Percentiles rank a stretch among this genome's conserved stretches.
phyloP scores from a whole-genome alignment of 2,329 filamentous ascomycete genomes.

The Raffaelea albimanens region DNA sequence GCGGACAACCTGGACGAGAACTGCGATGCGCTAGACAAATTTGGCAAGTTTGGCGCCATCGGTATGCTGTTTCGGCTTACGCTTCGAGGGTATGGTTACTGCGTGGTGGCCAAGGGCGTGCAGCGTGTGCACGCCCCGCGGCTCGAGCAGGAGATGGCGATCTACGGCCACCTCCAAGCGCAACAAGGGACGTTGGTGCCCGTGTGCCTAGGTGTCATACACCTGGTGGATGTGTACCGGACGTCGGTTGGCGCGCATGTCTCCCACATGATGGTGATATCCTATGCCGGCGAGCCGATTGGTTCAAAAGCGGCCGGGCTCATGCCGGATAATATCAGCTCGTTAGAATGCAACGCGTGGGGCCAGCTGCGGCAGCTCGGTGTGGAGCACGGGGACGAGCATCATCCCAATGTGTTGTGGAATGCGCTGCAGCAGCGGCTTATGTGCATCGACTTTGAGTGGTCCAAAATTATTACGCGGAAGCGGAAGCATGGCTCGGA shows the following conservation, averaged over 20 bases:
- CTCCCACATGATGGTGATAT: constrained; percentile 1
- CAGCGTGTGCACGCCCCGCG: neutral
- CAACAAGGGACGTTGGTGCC: too few relatives aligned
- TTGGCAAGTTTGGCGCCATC: constrained; percentile 1
- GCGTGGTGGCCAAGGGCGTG: constrained; percentile 1
- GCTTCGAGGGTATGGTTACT: neutral
- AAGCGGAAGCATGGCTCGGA: too few relatives aligned
- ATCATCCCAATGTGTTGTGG: constrained; percentile 1
- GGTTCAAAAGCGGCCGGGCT: neutral
- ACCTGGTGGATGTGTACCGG: neutral
- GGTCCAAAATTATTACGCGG: neutral
- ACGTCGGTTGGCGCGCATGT: neutral
- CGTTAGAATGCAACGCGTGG: neutral
- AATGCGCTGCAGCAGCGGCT: neutral
- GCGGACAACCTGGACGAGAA: neutral
- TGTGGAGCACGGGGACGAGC: constrained; percentile 1
- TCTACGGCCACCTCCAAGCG: constrained; percentile 1
- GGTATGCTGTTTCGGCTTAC: neutral
- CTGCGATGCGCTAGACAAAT: neutral
- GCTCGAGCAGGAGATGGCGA: neutral
- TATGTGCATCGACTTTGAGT: constrained; percentile 5
- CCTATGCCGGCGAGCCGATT: neutral
- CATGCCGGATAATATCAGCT: neutral
- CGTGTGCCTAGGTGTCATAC: neutral
- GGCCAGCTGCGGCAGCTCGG: neutral